These are phyloP conservation scores for Capsella rubella DNA, from an alignment of 441 rosid genomes.

Conservation along the genomic window DNA sequence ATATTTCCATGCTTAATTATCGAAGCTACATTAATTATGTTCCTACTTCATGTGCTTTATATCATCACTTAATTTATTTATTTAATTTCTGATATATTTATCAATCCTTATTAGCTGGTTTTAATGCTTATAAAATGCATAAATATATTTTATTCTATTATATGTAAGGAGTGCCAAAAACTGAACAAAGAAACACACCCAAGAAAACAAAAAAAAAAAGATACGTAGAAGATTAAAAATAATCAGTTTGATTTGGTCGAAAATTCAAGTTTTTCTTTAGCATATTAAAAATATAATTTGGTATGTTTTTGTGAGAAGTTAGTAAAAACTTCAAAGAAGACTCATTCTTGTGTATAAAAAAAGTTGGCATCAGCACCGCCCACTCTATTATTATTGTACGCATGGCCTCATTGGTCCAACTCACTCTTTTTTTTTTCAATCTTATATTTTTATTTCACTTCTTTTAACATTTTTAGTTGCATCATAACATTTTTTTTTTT, in stretches of 20 bases:
- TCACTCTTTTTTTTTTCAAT: background rate
- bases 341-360: background rate
- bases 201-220: background rate
- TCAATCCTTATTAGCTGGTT: slow-evolving; percentile 16
- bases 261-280: no score
- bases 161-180: background rate
- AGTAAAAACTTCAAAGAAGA: background rate
- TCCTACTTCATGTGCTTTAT: slow-evolving; percentile 41
- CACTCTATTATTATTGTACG: slow-evolving; percentile 53
- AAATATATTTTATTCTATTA: background rate
- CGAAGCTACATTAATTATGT: slow-evolving; percentile 38
- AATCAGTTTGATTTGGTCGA: no score
- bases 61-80: background rate
- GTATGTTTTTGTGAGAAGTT: background rate
- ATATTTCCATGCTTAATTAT: slow-evolving; percentile 32
- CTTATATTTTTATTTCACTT: slow-evolving; percentile 25
- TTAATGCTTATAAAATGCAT: background rate
- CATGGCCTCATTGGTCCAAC: slow-evolving; percentile 44
- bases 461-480: background rate
- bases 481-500: no score
- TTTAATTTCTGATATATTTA: slow-evolving; percentile 4
- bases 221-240: background rate
- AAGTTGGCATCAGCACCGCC: slow-evolving; percentile 38
- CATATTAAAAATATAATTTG: no score
- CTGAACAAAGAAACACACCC: background rate